Evolutionary conservation across 2,329 filamentous ascomycete genomes (phyloP), one percentile per base, ranked within the genome.

Genomic region (Trichophyton benhamiae): DNA sequence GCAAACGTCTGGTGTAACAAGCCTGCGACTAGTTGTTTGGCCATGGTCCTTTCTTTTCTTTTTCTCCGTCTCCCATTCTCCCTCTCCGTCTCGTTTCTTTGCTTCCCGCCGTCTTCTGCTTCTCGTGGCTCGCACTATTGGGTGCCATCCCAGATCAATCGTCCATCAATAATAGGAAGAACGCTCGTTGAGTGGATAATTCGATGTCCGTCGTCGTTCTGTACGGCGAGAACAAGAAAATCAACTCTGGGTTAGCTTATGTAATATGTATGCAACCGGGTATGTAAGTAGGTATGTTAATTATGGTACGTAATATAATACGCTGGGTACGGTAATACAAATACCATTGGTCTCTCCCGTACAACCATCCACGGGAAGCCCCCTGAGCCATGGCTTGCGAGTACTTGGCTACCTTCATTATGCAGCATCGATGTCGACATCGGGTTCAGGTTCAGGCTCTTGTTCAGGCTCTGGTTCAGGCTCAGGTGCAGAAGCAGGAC

Each of bases 91-190:
- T 36, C 27, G 36, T 36, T 55, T n/a, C n/a, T 15, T 55, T 15
- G 15, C 33, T 13, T 3, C 30, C 8, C 46, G 33, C 25, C 25
- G 49, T 25, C 49, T 55, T 55, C 49, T 15, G 49, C 30, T 36
- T 55, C 33, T 33, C 49, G 49, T 55, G 49, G 49, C 49, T 33
- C 17, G 49, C 49, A 55, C 49, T 55, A 55, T 55, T 55, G 49
- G 49, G 33, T 55, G 49, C 49, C 33, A 36, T 36, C 33, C 33
- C 49, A 33, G 25, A n/a, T 53, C 49, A 27, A 17, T 33, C 17
- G 25, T 27, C 25, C 46, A 3, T 25, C 42, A n/a, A 15, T 44
- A 44, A 44, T 11, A n/a, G 42, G 6, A 1, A 7, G 6, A 1
- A 7, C 1, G 13, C 6, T 44, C 11, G 1, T 44, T 20, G 13